Evolutionary conservation across 2,329 filamentous ascomycete genomes (phyloP).

Genomic region (Phaeosphaeriaceae sp.): DNA sequence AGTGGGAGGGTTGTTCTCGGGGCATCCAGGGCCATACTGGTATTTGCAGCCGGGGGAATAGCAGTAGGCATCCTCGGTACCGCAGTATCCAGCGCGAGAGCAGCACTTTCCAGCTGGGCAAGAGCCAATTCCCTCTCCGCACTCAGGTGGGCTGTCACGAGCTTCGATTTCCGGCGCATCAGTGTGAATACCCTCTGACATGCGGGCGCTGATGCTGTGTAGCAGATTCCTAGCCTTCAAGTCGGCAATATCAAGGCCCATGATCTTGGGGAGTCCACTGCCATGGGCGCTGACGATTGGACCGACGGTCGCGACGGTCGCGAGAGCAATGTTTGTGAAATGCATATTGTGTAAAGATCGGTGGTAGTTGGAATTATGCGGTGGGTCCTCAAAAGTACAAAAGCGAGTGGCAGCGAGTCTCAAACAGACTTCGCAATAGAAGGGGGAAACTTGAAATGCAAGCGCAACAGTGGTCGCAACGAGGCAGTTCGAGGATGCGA

Average conservation of each 20-base stretch:
- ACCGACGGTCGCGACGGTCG: conserved; percentile 36
- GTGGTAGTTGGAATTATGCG: not conserved
- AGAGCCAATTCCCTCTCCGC: conserved; percentile 37
- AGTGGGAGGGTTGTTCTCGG: conserved; percentile 62
- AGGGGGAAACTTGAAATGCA: not conserved
- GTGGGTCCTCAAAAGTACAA: not conserved
- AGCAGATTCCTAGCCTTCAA: conserved; percentile 44
- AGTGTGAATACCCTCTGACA: conserved; percentile 28
- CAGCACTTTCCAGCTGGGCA: conserved; percentile 47
- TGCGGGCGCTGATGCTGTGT: conserved; percentile 32
- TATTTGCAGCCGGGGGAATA: conserved; percentile 69
- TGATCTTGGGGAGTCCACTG: conserved; percentile 38
- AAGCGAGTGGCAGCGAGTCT: conserved; percentile 1
- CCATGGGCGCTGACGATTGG: conserved; percentile 43
- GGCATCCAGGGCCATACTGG: conserved; percentile 65
- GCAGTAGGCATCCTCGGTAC: conserved; percentile 62
- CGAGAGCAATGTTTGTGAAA: conserved; percentile 39
- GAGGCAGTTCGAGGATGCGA: not conserved
- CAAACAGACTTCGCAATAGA: not conserved
- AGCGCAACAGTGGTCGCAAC: not conserved
- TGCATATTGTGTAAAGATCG: conserved; percentile 31
- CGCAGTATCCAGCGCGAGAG: conserved; percentile 55
- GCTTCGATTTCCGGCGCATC: conserved; percentile 15
- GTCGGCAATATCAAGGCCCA: conserved; percentile 42
- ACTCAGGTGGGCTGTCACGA: conserved; percentile 40